Evolutionary conservation across 2,329 filamentous ascomycete species (phyloP).

Genomic region (Penicillium palitans): DNA sequence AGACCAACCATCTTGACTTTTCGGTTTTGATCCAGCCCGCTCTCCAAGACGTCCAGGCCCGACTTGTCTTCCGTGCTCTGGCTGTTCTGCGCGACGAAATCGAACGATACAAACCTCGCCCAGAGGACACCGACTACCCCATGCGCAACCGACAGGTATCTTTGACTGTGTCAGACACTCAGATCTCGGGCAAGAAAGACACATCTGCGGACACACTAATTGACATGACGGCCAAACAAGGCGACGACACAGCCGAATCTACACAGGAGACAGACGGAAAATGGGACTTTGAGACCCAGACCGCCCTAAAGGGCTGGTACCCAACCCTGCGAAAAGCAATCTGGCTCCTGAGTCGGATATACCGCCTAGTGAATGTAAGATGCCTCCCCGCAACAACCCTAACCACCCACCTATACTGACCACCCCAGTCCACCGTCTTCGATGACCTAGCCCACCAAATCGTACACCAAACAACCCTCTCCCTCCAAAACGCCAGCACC

Average conservation of each 20-base stretch:
- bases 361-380: slow-evolving; percentile 65
- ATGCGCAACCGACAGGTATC: slow-evolving; percentile 50
- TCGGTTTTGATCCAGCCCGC: slow-evolving; percentile 62
- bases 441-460: slow-evolving; percentile 76
- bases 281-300: slow-evolving; percentile 58
- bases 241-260: slow-evolving; percentile 53
- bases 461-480: slow-evolving; percentile 84
- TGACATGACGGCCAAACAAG: slow-evolving; percentile 47
- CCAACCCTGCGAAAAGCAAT: slow-evolving; percentile 67
- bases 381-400: background rate
- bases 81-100: slow-evolving; percentile 66
- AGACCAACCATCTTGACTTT: slow-evolving; percentile 61
- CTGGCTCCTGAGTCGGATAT: slow-evolving; percentile 68
- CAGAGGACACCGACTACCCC: slow-evolving; percentile 66
- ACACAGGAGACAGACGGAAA: slow-evolving; percentile 45
- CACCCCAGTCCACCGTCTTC: slow-evolving; percentile 61
- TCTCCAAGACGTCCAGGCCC: slow-evolving; percentile 66
- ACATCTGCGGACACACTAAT: slow-evolving; percentile 42
- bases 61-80: slow-evolving; percentile 65
- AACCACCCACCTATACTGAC: slow-evolving; percentile 15
- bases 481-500: slow-evolving; percentile 73
- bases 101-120: slow-evolving; percentile 64
- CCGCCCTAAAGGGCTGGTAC: slow-evolving; percentile 63
- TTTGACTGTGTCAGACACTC: slow-evolving; percentile 45
- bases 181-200: slow-evolving; percentile 56